Conservation (phyloP, 2,329 filamentous ascomycete species). For the Ophiostoma perfectum region DNA sequence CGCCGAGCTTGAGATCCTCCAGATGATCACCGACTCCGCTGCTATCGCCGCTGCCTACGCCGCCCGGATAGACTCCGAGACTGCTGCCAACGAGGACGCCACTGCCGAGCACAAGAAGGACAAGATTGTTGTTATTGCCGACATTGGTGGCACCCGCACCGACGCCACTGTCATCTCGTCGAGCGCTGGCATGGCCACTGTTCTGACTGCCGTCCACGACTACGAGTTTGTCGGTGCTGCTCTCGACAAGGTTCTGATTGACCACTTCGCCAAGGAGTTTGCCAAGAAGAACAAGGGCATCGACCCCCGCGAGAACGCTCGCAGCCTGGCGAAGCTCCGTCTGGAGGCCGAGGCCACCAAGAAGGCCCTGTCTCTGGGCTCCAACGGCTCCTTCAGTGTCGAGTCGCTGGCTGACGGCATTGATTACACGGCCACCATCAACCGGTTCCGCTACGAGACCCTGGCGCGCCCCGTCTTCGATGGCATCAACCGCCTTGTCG, state of each 20-base stretch:
- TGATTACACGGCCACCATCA: slow-evolving; percentile 88
- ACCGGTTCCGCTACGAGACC: slow-evolving; percentile 88
- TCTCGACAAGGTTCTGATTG: slow-evolving; percentile 84
- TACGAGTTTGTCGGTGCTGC: slow-evolving; percentile 85
- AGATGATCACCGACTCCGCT: slow-evolving; percentile 87
- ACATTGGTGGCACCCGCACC: slow-evolving; percentile 86
- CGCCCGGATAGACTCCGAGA: slow-evolving; percentile 71
- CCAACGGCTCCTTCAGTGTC: slow-evolving; percentile 84
- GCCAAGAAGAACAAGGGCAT: slow-evolving; percentile 84
- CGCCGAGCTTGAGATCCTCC: slow-evolving; percentile 81
- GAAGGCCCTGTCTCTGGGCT: slow-evolving; percentile 83
- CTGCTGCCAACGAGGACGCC: slow-evolving; percentile 83
- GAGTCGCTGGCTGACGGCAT: slow-evolving; percentile 84
- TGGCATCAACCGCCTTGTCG: slow-evolving; percentile 79
- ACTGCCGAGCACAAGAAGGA: slow-evolving; percentile 70
- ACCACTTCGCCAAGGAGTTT: slow-evolving; percentile 98
- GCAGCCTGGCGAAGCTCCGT: slow-evolving; percentile 84
- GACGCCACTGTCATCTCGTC: slow-evolving; percentile 88
- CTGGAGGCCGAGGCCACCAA: slow-evolving; percentile 86
- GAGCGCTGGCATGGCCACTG: slow-evolving; percentile 91
- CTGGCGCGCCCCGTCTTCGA: slow-evolving; percentile 80
- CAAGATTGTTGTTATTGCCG: slow-evolving; percentile 86
- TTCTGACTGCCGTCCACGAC: slow-evolving; percentile 89
- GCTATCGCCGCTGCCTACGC: slow-evolving; percentile 88
- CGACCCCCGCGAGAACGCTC: slow-evolving; percentile 76